Base-by-base conservation (phyloP, 1,284 basidiomycete species). In the Papiliotrema nemorosa region DNA sequence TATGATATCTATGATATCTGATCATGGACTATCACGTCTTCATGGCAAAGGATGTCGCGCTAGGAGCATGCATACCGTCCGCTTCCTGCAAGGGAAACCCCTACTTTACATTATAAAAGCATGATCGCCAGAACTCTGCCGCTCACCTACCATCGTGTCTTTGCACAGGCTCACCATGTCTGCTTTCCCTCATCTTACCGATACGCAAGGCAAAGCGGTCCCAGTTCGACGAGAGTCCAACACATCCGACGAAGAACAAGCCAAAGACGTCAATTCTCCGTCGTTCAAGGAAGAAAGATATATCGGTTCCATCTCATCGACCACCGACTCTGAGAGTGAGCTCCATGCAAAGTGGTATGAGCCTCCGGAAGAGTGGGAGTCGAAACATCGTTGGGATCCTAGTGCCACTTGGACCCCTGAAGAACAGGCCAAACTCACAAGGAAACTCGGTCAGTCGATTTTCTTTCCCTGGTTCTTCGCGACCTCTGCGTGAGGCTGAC, bases 331-430 rank as follows among this genome's bases (percentile, higher is more conserved):
- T n/a, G n/a, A n/a, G n/a, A n/a, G n/a, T n/a, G n/a, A n/a, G n/a
- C n/a, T n/a, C n/a, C n/a, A n/a, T n/a, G n/a, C n/a, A n/a, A n/a
- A n/a, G n/a, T n/a, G n/a, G n/a, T n/a, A n/a, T n/a, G n/a, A n/a
- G n/a, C n/a, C n/a, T n/a, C 10, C 42, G 29, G 4, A 26, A 27
- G 10, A 27, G 16, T 27, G 25, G 12, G 21, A 27, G 31, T 18
- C 42, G 26, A 3, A 27, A 44, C 21, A 27, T 27, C 18, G 26
- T 44, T 14, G 42, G 25, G 10, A 44, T 27, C 12, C 42, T 27
- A 21, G 24, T 13, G 29, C 31, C 42, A 86, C 84, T 1, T 78
- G 78, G 62, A 65, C 78, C 29, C 84, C 87, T 61, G 84, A 87
- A 67, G 75, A 70, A 63, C 81, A 80, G 44, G 50, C 84, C 10